Evolutionary conservation across 139 green algal species (phyloP).

Genomic region (Bryopsis sp.): DNA sequence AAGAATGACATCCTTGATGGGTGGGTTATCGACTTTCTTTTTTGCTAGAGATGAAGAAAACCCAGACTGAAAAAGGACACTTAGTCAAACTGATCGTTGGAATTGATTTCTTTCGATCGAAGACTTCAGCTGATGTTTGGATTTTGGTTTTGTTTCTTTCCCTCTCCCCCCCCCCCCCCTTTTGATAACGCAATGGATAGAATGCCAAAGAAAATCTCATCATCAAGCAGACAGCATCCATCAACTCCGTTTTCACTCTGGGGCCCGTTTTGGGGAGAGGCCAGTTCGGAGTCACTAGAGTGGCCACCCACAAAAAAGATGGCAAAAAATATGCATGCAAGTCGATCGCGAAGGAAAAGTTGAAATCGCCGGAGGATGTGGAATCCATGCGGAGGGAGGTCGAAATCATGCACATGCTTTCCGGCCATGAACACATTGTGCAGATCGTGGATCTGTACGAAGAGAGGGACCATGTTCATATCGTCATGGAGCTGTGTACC

Average conservation of each 20-base stretch:
- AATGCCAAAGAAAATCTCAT: background rate
- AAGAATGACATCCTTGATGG: no score
- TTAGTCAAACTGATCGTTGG: no score
- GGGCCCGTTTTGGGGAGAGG: conserved; percentile 26
- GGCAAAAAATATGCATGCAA: conserved; percentile 49
- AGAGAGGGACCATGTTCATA: conserved; percentile 26
- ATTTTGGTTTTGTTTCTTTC: no score
- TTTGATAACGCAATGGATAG: no score
- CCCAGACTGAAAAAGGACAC: no score
- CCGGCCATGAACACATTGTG: conserved; percentile 65
- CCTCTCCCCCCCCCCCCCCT: no score
- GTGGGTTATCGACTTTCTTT: no score
- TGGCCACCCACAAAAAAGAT: conserved; percentile 23
- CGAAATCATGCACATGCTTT: conserved; percentile 63
- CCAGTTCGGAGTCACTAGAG: conserved; percentile 31
- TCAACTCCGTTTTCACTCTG: conserved; percentile 27
- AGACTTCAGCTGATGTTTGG: no score
- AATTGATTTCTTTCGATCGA: no score
- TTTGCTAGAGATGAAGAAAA: no score
- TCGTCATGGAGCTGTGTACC: conserved; percentile 40
- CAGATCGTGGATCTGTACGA: conserved; percentile 19
- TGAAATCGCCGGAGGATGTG: conserved; percentile 15
- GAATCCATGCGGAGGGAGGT: conserved; percentile 39
- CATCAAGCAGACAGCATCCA: conserved; percentile 1
- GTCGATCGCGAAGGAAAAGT: conserved; percentile 58